Evolutionary conservation across 805 yeast genomes (phyloP).

Genomic region (Wickerhamiella musiphila): DNA sequence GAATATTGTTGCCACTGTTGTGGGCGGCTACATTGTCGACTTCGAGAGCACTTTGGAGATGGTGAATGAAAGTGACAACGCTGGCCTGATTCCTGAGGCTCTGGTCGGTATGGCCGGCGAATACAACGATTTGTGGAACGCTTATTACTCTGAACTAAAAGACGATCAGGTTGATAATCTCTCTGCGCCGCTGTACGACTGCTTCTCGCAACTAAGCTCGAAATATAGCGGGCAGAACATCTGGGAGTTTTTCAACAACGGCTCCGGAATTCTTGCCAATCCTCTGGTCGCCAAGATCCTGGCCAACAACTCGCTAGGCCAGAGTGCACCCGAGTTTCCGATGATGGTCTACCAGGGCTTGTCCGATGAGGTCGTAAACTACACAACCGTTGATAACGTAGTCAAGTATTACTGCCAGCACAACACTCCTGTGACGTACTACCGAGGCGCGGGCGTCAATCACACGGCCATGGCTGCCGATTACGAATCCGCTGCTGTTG

Average conservation of each 20-base stretch:
- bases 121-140: constrained; percentile 9
- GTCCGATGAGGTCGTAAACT: constrained; percentile 13
- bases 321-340: constrained; percentile 9
- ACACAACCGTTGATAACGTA: constrained; percentile 9
- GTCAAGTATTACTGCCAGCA: constrained; percentile 4
- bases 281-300: constrained; percentile 4
- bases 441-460: constrained; percentile 6
- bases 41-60: constrained; percentile 6
- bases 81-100: constrained; percentile 16
- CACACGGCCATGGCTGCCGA: constrained; percentile 10
- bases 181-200: constrained; percentile 6
- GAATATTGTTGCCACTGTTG: constrained; percentile 14
- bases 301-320: constrained; percentile 9
- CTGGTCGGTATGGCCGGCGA: constrained; percentile 14
- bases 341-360: constrained; percentile 14
- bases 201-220: constrained; percentile 7
- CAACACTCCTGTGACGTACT: constrained; percentile 13
- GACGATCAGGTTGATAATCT: constrained; percentile 1
- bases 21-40: constrained; percentile 15
- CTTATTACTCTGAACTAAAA: constrained; percentile 3
- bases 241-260: constrained; percentile 10
- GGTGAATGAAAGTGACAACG: constrained; percentile 8
- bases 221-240: constrained; percentile 9
- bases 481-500: constrained; percentile 7
- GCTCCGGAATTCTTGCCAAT: constrained; percentile 8